phyloP scores from a whole-genome alignment of 371 early-diverging fungal species.

The Rhizopus sp. region DNA sequence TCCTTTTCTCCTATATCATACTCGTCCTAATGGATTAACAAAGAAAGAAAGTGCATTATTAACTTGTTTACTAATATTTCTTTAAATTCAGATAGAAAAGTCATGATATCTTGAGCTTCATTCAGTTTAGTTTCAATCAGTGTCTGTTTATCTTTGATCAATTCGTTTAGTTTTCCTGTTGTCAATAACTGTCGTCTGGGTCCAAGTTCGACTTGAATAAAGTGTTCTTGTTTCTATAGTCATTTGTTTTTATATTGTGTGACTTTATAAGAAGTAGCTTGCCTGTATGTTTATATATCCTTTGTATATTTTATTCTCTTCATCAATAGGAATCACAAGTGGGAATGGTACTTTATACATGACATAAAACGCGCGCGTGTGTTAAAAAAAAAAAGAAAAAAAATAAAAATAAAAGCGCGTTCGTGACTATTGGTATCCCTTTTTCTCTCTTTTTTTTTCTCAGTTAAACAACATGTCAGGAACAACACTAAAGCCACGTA shows the following conservation, averaged over 20 bases:
- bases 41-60: no score
- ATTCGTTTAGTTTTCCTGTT: constrained; percentile 2
- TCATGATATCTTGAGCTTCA: constrained; percentile 24
- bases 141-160: constrained; percentile 1
- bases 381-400: constrained; percentile 2
- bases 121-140: constrained; percentile 8
- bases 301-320: constrained; percentile 28
- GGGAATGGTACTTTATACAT: constrained; percentile 33
- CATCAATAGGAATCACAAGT: constrained; percentile 37
- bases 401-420: constrained; percentile 6
- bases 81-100: constrained; percentile 40
- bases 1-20: neutral
- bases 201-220: constrained; percentile 10
- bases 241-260: neutral
- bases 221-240: constrained; percentile 8
- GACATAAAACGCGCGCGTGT: constrained; percentile 1
- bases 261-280: constrained; percentile 4
- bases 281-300: constrained; percentile 46
- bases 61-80: constrained; percentile 26
- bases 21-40: no score
- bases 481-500: constrained; percentile 63
- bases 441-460: constrained; percentile 17
- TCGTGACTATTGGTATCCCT: constrained; percentile 8
- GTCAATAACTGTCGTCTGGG: constrained; percentile 5
- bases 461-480: constrained; percentile 30